Base-by-base conservation (phyloP, 1,139 yeast genomes). In the Wickerhamiella pararugosa region DNA sequence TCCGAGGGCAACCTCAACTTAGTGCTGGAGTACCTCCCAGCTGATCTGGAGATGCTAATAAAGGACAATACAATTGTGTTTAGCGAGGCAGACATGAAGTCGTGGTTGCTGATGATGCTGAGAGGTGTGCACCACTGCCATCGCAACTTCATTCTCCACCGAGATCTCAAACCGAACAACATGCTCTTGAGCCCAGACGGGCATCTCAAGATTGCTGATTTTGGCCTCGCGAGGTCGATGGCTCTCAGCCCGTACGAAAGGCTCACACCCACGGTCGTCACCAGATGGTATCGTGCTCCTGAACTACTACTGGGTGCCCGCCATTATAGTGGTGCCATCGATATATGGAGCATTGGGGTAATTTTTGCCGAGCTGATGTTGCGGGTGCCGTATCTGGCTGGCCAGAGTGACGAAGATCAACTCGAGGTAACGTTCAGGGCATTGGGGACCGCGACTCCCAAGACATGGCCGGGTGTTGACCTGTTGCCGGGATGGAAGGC, bases 241-340 rank as follows among this genome's bases (percentile, higher is more conserved):
- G 90, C 92, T 6, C 2, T 72, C 76, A 34, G 79, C 86, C 79
- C 80, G 43, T 90, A 82, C 51, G 80, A 75, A 46, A 59, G 60
- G 30, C 65, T 90, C 57, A 82, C 97, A 0, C 81, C 94, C 1
- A 87, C 87, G 50, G 98, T 90, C 7, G 99, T 90, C 2, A 90
- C 99, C 2, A 66, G 97, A 47, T 90, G 98, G 98, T 90, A 90
- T 61, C 66, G 97, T 43, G 94, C 97, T 0, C 98, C 98, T 0
- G 98, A 90, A 54, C 65, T 90, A 40, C 63, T 90, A 34, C 79
- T 87, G 57, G 95, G 95, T 0, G 87, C 96, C 1, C 72, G 76
- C 43, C 93, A 84, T 57, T 90, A 90, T 55, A 81, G 94, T 0
- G 76, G 74, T 1, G 94, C 93, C 0, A 74, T 90, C 2, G 98